Evolutionary conservation across 2,329 filamentous ascomycete genomes (phyloP), one percentile per base, ranked within the genome.

Genomic region (Penicillium sp.): DNA sequence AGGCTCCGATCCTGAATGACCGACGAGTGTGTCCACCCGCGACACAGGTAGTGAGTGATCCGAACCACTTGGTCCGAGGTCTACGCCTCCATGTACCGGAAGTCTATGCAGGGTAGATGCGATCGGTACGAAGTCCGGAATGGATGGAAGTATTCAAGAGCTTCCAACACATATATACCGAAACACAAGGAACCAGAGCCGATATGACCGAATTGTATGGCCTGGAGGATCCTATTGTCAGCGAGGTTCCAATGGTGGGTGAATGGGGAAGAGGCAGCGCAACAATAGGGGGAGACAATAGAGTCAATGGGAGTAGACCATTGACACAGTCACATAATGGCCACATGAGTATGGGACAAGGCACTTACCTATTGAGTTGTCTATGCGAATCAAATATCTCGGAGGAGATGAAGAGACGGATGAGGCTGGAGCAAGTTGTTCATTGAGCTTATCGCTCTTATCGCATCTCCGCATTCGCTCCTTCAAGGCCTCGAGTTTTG

Each of bases 381-480:
- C 51, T 54, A 48, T 41, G 52, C 50, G 36, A 47, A 47, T 50
- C 42, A 46, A 42, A 48, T 50, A 34, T 50, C 48, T 50, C 49
- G 44, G 48, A 40, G 51, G 45, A 51, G 58, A 54, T 42, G 59
- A 58, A 54, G 49, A 57, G 53, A 49, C 52, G 53, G 50, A 59
- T 53, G 60, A 60, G 60, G 62, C 58, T 60, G 64, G 59, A 59
- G 58, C 56, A 57, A 58, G 56, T 60, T 55, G 60, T 58, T 63
- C 60, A 53, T 50, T 43, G 53, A 9, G 41, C 58, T 62, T 64
- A 63, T 65, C 60, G 39, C 24, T 27, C 67, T 71, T 72, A 72
- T 72, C 68, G 62, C 58, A 68, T 69, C 68, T 72, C 68, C 68
- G 66, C 69, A 64, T 64, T 65, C 57, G 50, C 34, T 49, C 29